phyloP scores from a whole-genome alignment of 2,329 filamentous ascomycete species.

The Fusarium nisikadoi region DNA sequence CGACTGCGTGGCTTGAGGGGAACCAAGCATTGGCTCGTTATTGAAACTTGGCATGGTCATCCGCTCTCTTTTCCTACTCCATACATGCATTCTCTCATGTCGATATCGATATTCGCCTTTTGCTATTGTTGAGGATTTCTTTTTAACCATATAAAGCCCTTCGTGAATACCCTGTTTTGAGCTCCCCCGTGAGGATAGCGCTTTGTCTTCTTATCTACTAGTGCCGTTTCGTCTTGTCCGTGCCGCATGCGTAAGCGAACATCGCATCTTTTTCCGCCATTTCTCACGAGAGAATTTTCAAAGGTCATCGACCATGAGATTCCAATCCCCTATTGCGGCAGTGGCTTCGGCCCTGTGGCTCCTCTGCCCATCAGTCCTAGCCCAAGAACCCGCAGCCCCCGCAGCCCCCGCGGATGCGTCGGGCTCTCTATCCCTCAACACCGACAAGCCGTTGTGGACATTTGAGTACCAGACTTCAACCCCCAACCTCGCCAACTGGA shows the following conservation, averaged over 20 bases:
- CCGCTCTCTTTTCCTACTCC: not conserved
- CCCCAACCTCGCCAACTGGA: conserved; percentile 50
- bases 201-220: not conserved
- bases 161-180: not conserved
- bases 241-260: conserved; percentile 5
- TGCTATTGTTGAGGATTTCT: not conserved
- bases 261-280: not conserved
- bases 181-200: not conserved
- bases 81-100: not conserved
- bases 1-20: conserved; percentile 31
- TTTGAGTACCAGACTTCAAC: conserved; percentile 50
- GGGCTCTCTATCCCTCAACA: conserved; percentile 34
- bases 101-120: not conserved
- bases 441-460: conserved; percentile 42
- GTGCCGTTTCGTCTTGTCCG: not conserved
- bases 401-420: conserved; percentile 1
- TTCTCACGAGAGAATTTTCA: not conserved
- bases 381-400: conserved; percentile 7
- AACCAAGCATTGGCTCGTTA: conserved; percentile 25
- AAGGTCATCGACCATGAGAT: conserved; percentile 19
- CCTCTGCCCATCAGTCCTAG: conserved; percentile 16
- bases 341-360: conserved; percentile 29
- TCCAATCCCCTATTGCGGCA: conserved; percentile 18
- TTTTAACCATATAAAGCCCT: conserved; percentile 7
- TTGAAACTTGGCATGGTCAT: conserved; percentile 20